phyloP scores from a whole-genome alignment of 2,329 filamentous ascomycete species.

The Dothideomycetidae sp. region DNA sequence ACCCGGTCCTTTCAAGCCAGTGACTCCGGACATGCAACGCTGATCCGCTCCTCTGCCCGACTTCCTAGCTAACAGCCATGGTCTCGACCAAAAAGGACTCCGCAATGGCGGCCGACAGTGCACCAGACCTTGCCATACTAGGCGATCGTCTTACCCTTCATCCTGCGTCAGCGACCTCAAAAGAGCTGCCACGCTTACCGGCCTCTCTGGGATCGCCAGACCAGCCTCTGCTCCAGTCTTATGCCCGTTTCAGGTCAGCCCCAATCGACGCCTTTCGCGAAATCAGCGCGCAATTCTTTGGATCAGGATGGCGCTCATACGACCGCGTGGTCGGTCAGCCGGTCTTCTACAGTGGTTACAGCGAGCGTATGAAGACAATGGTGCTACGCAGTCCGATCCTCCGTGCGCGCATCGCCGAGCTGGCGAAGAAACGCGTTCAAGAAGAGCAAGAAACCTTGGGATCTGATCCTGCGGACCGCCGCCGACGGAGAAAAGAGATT shows the following conservation, averaged over 20 bases:
- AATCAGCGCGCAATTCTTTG: constrained; percentile 82
- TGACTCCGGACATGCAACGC: too few species aligned
- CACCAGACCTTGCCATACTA: constrained; percentile 34
- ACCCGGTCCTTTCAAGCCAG: too few species aligned
- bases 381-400: constrained; percentile 66
- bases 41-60: too few species aligned
- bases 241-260: constrained; percentile 68
- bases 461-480: constrained; percentile 36
- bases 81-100: constrained; percentile 4
- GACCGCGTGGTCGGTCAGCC: constrained; percentile 81
- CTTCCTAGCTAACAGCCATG: too few species aligned
- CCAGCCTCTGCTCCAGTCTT: constrained; percentile 61
- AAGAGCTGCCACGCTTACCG: constrained; percentile 12
- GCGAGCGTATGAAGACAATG: constrained; percentile 69
- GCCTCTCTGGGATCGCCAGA: constrained; percentile 27
- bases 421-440: constrained; percentile 59
- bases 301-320: constrained; percentile 90
- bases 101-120: constrained; percentile 15
- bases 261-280: constrained; percentile 76
- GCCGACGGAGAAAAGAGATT: constrained; percentile 53
- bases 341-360: constrained; percentile 84
- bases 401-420: constrained; percentile 55
- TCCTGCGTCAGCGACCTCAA: constrained; percentile 27
- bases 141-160: constrained; percentile 32
- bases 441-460: constrained; percentile 48